Evolutionary conservation across 2,329 filamentous ascomycete genomes (phyloP), one percentile per base, ranked within the genome.

Genomic region (Colletotrichum sp.): DNA sequence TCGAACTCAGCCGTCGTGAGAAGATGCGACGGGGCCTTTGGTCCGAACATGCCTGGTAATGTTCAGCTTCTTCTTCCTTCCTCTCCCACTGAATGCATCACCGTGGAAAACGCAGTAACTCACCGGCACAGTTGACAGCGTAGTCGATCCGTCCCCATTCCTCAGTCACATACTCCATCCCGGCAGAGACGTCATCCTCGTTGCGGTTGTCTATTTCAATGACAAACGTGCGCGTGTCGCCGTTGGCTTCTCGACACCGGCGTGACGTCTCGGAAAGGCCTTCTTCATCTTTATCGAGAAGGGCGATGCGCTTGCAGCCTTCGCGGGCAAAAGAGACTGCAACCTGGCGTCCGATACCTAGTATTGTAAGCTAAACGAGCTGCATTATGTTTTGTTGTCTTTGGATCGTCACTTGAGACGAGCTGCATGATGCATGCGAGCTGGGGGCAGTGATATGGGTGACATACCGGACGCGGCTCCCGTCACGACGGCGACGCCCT

Each of bases 91-190:
- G 32, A 36, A 26, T 63, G 13, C n/a, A n/a, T 13, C 18, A 16
- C 26, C 26, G 26, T 28, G 26, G 26, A 28, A 28, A 28, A 28
- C 26, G 26, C 26, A 28, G 26, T 28, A 28, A 76, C 76, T 44
- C 64, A 84, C 84, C 86, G 28, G 87, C 88, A 73, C 82, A 85
- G 79, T 89, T 88, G 44, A 87, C 84, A 21, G 85, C 85, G 79
- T 89, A 89, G 79, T 89, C 87, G 18, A 89, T 82, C 6, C 87
- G 81, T 0, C 84, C 84, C 70, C 86, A 87, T 16, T 80, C 77
- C 3, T 79, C 75, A 6, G 86, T 81, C 4, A 82, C 80, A 6
- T 66, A 78, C 6, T 81, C 80, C 67, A 88, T 80, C 12, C 85
- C 81, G 5, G 69, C 69, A 6, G 83, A 75, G 10, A 89, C 81